Percentiles rank a stretch among this genome's conserved stretches.
These are phyloP conservation scores for Lycium barbarum DNA, from an alignment of 257 asterid species.

Conservation along the genomic window DNA sequence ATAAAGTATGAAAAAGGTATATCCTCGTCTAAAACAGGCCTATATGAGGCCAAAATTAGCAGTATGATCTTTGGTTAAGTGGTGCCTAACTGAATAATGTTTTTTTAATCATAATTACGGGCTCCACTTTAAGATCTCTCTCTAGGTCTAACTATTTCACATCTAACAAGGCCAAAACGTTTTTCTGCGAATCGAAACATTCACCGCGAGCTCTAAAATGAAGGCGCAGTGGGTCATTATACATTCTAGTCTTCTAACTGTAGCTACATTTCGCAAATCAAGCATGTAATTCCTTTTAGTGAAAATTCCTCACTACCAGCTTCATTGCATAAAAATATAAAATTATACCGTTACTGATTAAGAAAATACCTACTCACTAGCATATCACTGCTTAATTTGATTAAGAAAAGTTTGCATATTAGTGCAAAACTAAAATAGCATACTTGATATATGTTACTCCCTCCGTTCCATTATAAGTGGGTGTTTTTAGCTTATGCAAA, in stretches of 20 bases:
- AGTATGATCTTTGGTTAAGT: not conserved
- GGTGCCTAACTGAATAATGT: not conserved
- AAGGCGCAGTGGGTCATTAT: not conserved
- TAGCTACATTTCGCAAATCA: not conserved
- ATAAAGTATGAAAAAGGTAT: not conserved
- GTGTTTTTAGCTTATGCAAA: no score
- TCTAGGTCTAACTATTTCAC: not conserved
- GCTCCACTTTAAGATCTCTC: not conserved
- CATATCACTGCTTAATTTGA: not conserved
- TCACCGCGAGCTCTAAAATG: not conserved
- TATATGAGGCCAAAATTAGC: not conserved
- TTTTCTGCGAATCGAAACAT: not conserved
- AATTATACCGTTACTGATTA: not conserved
- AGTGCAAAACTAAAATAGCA: not conserved
- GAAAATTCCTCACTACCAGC: not conserved
- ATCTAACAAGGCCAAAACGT: not conserved
- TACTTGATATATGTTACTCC: slow-evolving; percentile 1
- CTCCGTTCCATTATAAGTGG: no score
- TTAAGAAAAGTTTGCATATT: not conserved
- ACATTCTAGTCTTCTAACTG: not conserved
- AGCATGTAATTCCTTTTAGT: not conserved
- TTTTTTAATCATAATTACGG: not conserved
- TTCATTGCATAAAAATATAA: not conserved
- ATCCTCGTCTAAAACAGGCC: not conserved
- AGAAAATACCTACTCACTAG: not conserved